Conservation (phyloP, 2,329 filamentous ascomycete species). For the Aaosphaeria arxii region DNA sequence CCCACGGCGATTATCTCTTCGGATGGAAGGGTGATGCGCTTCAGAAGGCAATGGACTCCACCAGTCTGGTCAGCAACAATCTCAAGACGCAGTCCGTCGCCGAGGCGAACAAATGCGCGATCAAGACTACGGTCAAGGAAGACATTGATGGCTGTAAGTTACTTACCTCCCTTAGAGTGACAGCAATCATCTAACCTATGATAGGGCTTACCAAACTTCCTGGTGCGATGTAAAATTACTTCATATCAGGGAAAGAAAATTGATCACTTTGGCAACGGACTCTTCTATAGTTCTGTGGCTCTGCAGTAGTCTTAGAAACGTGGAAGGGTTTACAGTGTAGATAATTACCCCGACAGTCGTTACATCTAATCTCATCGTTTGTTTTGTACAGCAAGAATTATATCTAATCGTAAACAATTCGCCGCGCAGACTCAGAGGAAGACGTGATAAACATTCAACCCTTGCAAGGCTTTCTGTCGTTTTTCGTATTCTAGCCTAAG, state of each 20-base stretch:
- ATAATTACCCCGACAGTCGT: too few species aligned
- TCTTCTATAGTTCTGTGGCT: too few species aligned
- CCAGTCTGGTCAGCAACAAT: conserved; percentile 1
- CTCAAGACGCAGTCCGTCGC: conserved; percentile 18
- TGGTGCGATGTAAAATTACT: background rate
- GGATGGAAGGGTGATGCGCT: conserved; percentile 27
- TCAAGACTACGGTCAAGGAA: conserved; percentile 18
- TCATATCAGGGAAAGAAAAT: background rate
- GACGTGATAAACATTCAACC: too few species aligned
- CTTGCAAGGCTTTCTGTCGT: too few species aligned
- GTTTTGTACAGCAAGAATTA: too few species aligned
- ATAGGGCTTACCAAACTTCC: conserved; percentile 1
- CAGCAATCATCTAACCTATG: background rate
- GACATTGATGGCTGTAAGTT: conserved; percentile 20
- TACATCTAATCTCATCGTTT: too few species aligned
- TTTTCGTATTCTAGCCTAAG: too few species aligned
- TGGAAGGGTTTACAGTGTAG: too few species aligned
- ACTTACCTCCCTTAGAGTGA: background rate
- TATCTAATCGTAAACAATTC: too few species aligned
- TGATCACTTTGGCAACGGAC: too few species aligned
- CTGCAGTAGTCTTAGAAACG: too few species aligned
- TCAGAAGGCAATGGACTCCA: conserved; percentile 18
- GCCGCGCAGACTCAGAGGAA: too few species aligned
- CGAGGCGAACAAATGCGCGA: conserved; percentile 23
- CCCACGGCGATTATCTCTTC: conserved; percentile 24